Percentiles rank a stretch among this genome's conserved stretches.
Evolutionary conservation across 768 basidiomycete genomes (phyloP).

Genomic region (Boletus speciosus): DNA sequence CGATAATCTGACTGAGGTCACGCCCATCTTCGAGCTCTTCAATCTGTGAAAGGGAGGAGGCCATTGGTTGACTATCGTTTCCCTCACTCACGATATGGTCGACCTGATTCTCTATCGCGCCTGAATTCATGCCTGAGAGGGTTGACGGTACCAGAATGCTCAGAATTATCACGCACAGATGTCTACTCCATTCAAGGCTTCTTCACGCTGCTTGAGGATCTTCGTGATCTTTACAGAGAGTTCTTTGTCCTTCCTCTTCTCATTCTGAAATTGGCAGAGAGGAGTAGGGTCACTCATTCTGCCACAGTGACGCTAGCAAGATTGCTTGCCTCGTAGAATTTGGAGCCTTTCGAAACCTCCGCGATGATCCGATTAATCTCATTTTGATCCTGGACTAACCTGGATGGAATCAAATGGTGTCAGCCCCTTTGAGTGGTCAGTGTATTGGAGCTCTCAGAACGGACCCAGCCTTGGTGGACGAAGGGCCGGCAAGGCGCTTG

Average conservation of each 20-base stretch:
- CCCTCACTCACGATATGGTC: conserved; percentile 64
- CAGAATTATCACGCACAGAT: conserved; percentile 41
- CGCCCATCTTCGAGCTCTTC: conserved; percentile 68
- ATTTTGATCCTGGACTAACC: conserved; percentile 71
- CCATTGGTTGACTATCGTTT: neutral
- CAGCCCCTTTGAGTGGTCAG: neutral
- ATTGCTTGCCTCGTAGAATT: conserved; percentile 73
- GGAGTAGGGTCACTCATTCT: neutral
- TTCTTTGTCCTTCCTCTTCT: conserved; percentile 86
- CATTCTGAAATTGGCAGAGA: conserved; percentile 50
- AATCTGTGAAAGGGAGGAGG: conserved; percentile 36
- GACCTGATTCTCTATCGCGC: conserved; percentile 57
- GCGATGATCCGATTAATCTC: conserved; percentile 89
- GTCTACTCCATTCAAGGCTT: conserved; percentile 52
- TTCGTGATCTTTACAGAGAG: conserved; percentile 71
- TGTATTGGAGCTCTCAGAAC: conserved; percentile 21
- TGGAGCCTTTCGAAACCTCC: conserved; percentile 89
- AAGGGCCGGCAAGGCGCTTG: conserved; percentile 81
- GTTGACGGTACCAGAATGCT: neutral
- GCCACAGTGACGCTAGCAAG: neutral
- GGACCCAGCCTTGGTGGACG: conserved; percentile 85
- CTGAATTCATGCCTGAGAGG: conserved; percentile 30
- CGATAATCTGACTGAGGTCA: conserved; percentile 79
- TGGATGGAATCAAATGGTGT: conserved; percentile 24
- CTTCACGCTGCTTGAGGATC: conserved; percentile 64